phyloP scores from a whole-genome alignment of 495 filamentous ascomycete genomes.

The Hyaloscypha finlandica region DNA sequence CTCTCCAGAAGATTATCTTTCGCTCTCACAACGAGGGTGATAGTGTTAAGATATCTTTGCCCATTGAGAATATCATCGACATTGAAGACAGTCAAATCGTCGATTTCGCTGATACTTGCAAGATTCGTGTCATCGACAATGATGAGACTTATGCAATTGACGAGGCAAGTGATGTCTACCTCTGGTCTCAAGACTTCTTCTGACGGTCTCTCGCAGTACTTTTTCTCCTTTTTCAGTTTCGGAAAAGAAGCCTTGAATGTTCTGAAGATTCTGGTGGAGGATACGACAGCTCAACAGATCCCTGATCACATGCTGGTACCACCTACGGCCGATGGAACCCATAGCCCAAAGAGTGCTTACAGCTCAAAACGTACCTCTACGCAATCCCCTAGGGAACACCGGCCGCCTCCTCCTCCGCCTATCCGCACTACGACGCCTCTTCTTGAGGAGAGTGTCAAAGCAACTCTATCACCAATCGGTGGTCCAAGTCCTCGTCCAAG shows the following conservation, averaged over 20 bases:
- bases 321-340: conserved; percentile 17
- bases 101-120: conserved; percentile 92
- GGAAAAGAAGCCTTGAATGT: conserved; percentile 84
- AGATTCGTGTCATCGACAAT: conserved; percentile 87
- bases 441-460: conserved; percentile 62
- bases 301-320: conserved; percentile 35
- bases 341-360: conserved; percentile 18
- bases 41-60: conserved; percentile 93
- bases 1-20: conserved; percentile 92
- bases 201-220: conserved; percentile 64
- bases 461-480: conserved; percentile 58
- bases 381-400: conserved; percentile 15
- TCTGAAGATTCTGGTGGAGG: conserved; percentile 72
- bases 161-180: conserved; percentile 61
- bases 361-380: conserved; percentile 22
- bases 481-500: conserved; percentile 45
- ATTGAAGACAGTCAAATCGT: conserved; percentile 90
- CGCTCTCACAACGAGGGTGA: conserved; percentile 95
- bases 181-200: conserved; percentile 16
- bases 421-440: conserved; percentile 39
- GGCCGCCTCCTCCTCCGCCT: conserved; percentile 15
- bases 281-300: conserved; percentile 54
- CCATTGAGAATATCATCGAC: conserved; percentile 86
- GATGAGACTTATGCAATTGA: conserved; percentile 94
- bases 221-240: conserved; percentile 91